phyloP scores from a whole-genome alignment of 805 yeast genomes.

The Teunomyces barrocoloradensis region DNA sequence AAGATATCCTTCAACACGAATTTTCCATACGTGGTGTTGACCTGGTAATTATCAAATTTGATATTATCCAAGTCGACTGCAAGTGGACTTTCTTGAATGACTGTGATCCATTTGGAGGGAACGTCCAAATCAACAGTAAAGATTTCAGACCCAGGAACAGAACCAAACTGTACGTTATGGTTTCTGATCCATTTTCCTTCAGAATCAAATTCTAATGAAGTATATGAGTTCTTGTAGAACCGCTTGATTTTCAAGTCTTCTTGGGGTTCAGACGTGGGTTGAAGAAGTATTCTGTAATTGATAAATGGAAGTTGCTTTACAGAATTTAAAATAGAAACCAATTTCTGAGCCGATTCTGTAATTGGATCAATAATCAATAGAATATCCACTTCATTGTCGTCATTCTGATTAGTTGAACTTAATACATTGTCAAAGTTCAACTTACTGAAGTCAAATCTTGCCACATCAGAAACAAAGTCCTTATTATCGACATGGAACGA shows the following conservation, averaged over 20 bases:
- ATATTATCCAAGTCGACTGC: conserved; percentile 62
- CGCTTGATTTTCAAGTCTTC: conserved; percentile 52
- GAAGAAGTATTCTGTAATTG: conserved; percentile 51
- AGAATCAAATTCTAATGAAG: conserved; percentile 28
- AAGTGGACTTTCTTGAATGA: conserved; percentile 42
- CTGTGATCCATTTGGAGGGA: conserved; percentile 68
- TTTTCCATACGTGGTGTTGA: conserved; percentile 38
- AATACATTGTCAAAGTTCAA: conserved; percentile 27
- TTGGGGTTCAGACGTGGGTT: conserved; percentile 48
- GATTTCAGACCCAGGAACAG: conserved; percentile 48
- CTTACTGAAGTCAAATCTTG: conserved; percentile 46
- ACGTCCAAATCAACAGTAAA: conserved; percentile 56
- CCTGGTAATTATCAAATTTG: conserved; percentile 36
- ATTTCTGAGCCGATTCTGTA: conserved; percentile 63
- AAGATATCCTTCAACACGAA: conserved; percentile 54
- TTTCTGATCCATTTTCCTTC: conserved; percentile 20
- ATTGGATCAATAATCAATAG: conserved; percentile 69
- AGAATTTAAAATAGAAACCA: conserved; percentile 44
- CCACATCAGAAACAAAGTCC: conserved; percentile 37
- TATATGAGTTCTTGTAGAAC: conserved; percentile 51
- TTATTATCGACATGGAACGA: conserved; percentile 44
- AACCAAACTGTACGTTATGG: conserved; percentile 34
- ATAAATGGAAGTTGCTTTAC: conserved; percentile 48
- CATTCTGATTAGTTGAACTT: conserved; percentile 12
- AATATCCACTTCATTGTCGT: conserved; percentile 47